A percentile compares a stretch with the other conserved stretches of the same genome.
Evolutionary conservation across 345 rosid genomes (phyloP).

Genomic region (Carallia brachiata): DNA sequence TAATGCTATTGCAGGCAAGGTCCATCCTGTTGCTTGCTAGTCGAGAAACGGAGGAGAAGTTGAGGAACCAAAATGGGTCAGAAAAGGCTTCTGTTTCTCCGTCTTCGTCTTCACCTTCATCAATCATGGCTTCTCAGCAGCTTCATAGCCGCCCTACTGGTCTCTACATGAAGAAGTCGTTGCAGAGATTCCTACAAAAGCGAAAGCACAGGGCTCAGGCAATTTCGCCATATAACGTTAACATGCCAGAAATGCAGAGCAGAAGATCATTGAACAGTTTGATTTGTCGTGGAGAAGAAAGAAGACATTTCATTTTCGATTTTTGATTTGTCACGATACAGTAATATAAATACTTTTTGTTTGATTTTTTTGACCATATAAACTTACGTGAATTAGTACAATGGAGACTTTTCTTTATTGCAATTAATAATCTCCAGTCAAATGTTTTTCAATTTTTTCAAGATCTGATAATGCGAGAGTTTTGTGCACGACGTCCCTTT

Average conservation of each 20-base stretch:
- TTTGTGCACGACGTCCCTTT: no score
- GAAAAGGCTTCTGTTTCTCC: not conserved
- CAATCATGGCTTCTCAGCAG: conserved; percentile 3
- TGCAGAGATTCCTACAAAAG: conserved; percentile 31
- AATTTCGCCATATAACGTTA: conserved; percentile 9
- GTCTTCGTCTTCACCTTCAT: not conserved
- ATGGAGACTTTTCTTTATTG: no score
- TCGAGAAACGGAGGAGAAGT: conserved; percentile 18
- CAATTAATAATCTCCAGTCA: no score
- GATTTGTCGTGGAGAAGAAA: not conserved
- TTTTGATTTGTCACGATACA: no score
- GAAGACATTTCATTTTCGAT: no score
- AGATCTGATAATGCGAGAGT: no score
- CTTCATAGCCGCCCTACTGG: conserved; percentile 2
- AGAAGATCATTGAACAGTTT: not conserved
- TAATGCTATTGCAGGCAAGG: conserved; percentile 18
- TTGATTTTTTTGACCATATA: no score
- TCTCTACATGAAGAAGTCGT: conserved; percentile 28
- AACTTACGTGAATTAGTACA: no score
- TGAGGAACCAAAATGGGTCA: not conserved
- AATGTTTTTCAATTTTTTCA: no score
- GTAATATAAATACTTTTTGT: no score
- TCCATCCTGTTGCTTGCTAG: conserved; percentile 23
- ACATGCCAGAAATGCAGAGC: not conserved
- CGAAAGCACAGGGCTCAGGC: conserved; percentile 24